Evolutionary conservation across 2,329 filamentous ascomycete species (phyloP).

Genomic region (Colletotrichum lindemuthianum): DNA sequence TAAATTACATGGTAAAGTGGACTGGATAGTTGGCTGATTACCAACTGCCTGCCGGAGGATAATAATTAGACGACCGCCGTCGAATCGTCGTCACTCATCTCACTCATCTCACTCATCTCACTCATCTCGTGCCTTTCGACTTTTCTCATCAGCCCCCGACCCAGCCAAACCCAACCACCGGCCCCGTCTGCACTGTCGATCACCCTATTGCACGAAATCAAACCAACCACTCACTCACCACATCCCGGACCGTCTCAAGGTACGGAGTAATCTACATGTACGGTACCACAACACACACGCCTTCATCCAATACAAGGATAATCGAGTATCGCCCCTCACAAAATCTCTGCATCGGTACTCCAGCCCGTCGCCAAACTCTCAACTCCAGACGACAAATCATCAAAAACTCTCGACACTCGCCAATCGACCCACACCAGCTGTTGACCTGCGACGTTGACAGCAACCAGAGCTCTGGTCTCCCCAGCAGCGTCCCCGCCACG

Average conservation of each 20-base stretch:
- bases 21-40: too few relatives aligned
- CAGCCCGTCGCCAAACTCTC: background rate
- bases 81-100: too few relatives aligned
- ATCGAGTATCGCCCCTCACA: background rate
- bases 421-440: slow-evolving; percentile 27
- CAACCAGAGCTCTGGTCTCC: slow-evolving; percentile 22
- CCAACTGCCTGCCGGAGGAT: too few relatives aligned
- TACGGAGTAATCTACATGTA: slow-evolving; percentile 13
- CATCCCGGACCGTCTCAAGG: slow-evolving; percentile 23
- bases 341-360: background rate
- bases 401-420: slow-evolving; percentile 1
- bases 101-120: background rate
- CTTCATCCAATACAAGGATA: background rate
- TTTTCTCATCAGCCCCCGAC: background rate
- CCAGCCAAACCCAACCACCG: slow-evolving; percentile 23
- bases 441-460: slow-evolving; percentile 26
- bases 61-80: too few relatives aligned
- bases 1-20: too few relatives aligned
- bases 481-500: background rate
- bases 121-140: background rate
- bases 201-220: slow-evolving; percentile 23
- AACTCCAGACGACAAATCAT: background rate
- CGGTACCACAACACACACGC: background rate
- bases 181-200: slow-evolving; percentile 26
- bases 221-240: slow-evolving; percentile 16